These are phyloP conservation scores for Erodium moschatum DNA, from an alignment of 441 rosid species.

Conservation along the genomic window DNA sequence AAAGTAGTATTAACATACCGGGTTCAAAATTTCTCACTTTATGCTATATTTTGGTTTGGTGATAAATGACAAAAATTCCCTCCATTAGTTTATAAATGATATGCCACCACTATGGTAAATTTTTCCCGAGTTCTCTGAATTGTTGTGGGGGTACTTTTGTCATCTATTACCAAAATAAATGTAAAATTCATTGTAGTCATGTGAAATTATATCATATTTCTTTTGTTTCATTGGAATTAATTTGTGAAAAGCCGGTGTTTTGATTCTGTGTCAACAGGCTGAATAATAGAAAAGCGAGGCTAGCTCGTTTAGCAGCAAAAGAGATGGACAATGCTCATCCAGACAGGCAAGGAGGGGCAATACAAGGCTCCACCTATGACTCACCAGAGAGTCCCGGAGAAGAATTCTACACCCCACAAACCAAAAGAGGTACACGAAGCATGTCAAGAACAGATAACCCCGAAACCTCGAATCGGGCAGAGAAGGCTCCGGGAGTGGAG, in stretches of 20 bases:
- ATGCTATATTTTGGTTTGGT: too few relatives aligned
- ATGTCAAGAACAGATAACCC: slow-evolving; percentile 27
- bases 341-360: slow-evolving; percentile 34
- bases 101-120: too few relatives aligned
- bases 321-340: slow-evolving; percentile 42
- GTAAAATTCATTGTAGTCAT: too few relatives aligned
- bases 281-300: slow-evolving; percentile 88
- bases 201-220: too few relatives aligned
- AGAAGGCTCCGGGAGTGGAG: slow-evolving; percentile 23
- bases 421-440: slow-evolving; percentile 27
- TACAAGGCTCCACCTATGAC: slow-evolving; percentile 30
- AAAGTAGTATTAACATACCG: too few relatives aligned
- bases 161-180: too few relatives aligned
- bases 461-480: slow-evolving; percentile 22
- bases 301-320: slow-evolving; percentile 69
- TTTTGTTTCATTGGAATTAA: background rate
- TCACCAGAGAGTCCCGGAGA: slow-evolving; percentile 54
- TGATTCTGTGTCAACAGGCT: slow-evolving; percentile 45
- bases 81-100: too few relatives aligned
- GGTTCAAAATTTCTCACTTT: too few relatives aligned
- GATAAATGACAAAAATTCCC: too few relatives aligned
- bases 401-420: slow-evolving; percentile 33
- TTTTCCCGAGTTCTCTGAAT: too few relatives aligned
- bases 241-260: background rate
- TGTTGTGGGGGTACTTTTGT: too few relatives aligned